Conservation (phyloP, 2,329 filamentous ascomycete genomes). For the Mollisiaceae sp. region DNA sequence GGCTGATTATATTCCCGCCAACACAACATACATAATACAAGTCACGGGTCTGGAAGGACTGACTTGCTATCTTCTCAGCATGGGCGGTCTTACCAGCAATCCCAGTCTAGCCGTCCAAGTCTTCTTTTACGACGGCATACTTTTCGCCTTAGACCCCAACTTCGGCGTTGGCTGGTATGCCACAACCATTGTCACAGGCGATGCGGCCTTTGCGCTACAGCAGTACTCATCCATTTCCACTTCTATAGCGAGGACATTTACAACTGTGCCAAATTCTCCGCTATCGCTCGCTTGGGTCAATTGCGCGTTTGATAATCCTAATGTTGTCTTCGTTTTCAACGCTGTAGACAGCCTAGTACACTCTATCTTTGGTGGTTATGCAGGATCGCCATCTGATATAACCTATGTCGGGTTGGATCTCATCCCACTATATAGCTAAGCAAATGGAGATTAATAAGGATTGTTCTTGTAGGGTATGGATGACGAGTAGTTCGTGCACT, state of each 20-base stretch:
- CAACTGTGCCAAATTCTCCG: not conserved
- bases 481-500: too few relatives aligned
- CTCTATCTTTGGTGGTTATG: too few relatives aligned
- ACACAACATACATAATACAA: not conserved
- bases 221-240: not conserved
- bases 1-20: not conserved
- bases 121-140: conserved; percentile 1
- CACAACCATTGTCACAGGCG: not conserved
- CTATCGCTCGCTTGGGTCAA: not conserved
- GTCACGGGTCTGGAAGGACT: not conserved
- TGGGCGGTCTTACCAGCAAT: not conserved
- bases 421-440: not conserved
- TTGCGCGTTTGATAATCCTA: not conserved
- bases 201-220: not conserved
- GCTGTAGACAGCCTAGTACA: too few relatives aligned
- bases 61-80: not conserved
- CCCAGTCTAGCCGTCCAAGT: not conserved
- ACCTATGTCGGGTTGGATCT: not conserved
- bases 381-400: too few relatives aligned
- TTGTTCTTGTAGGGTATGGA: too few relatives aligned
- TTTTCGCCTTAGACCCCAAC: not conserved
- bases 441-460: too few relatives aligned
- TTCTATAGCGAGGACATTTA: not conserved
- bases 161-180: conserved; percentile 1
- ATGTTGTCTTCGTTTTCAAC: not conserved